These are phyloP conservation scores for Tulasnella calospora DNA, from an alignment of 768 basidiomycete species.

Conservation along the genomic window DNA sequence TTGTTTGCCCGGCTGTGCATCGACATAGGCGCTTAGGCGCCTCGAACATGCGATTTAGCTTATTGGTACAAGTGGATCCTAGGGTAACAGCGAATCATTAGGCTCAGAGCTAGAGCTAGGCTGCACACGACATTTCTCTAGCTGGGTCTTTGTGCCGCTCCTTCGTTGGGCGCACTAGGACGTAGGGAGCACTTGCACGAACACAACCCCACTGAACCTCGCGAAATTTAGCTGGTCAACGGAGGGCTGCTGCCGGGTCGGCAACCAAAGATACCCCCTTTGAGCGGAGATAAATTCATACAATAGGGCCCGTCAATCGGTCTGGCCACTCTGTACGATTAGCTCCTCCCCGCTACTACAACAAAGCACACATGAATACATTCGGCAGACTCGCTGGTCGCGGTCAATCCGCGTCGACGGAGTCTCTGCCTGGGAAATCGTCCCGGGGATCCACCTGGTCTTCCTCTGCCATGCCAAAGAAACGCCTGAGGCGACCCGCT, in stretches of 20 bases:
- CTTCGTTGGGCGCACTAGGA: not conserved
- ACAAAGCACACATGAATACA: not conserved
- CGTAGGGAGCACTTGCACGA: not conserved
- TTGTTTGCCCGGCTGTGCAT: not conserved
- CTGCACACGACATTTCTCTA: not conserved
- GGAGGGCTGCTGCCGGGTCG: not conserved
- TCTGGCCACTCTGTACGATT: not conserved
- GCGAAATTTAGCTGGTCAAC: not conserved
- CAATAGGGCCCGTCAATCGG: not conserved
- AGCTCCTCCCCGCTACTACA: not conserved
- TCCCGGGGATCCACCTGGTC: not conserved
- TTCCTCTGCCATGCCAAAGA: not conserved
- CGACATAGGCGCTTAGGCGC: not conserved
- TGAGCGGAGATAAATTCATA: not conserved
- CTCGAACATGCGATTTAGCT: not conserved
- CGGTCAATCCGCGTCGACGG: not conserved
- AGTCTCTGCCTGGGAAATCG: not conserved
- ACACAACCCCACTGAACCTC: not conserved
- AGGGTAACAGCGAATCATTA: not conserved
- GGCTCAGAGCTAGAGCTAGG: not conserved
- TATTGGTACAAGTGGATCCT: not conserved
- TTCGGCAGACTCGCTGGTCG: not conserved
- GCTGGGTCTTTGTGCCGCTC: not conserved
- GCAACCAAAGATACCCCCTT: not conserved
- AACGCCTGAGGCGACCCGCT: not conserved